Base-by-base conservation (phyloP, 1,139 yeast genomes). In the Zygoascus sp. region DNA sequence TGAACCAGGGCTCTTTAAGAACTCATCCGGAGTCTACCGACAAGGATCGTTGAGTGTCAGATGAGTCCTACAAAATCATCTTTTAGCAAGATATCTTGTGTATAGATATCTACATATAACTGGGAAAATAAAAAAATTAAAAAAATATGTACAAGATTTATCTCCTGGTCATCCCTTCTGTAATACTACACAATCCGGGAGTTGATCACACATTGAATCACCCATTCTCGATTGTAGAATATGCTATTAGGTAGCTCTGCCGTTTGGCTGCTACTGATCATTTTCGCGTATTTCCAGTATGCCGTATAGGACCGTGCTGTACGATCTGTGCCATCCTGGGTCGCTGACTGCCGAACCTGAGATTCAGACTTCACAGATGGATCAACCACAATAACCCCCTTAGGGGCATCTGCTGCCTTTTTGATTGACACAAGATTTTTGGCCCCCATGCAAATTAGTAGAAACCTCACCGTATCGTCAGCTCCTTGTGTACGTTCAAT, bases 21-120 rank as follows among this genome's bases (percentile, higher is more conserved):
- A 76, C 81, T 71, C 77, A 69, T 64, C 72, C 69, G 79, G 80
- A 74, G 64, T 58, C 47, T 53, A 54, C 43, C 49, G 48, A 47
- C 59, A 56, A 58, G 66, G 80, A 75, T 63, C 67, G 71, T 65
- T 61, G 79, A 72, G 81, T 77, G 81, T 77, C 81, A 77, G 81
- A 74, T 73, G 69, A 66, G 68, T 64, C 67, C 71, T 52, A 77
- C 72, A 76, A 70, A 45, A 16, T 2, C 23, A 16, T 10, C 13
- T 28, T 28, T 22, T 22, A 22, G n/a, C n/a, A n/a, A n/a, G n/a
- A n/a, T n/a, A n/a, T n/a, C n/a, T n/a, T n/a, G n/a, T n/a, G n/a
- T n/a, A n/a, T n/a, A n/a, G n/a, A n/a, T n/a, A n/a, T n/a, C n/a
- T n/a, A n/a, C n/a, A n/a, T n/a, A n/a, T n/a, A n/a, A n/a, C n/a